phyloP scores from a whole-genome alignment of 257 asterid species.

The Jacaranda copaia region DNA sequence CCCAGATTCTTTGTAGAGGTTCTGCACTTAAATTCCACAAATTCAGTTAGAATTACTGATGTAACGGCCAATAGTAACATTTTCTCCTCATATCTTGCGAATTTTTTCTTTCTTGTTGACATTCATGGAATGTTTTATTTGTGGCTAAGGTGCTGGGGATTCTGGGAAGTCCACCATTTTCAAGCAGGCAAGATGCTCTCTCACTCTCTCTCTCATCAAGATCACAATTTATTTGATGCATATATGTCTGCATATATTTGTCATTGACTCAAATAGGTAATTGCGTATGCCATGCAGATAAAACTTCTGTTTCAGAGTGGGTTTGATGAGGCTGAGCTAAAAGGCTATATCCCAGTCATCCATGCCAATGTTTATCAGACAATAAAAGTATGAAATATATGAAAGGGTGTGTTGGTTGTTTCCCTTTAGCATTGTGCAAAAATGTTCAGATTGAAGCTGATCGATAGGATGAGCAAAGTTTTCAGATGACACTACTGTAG shows the following conservation, averaged over 20 bases:
- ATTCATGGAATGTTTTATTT: constrained; percentile 16
- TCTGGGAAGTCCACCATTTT: constrained; percentile 99
- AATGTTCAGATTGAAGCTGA: constrained; percentile 40
- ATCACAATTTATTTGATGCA: constrained; percentile 21
- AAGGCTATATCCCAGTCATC: constrained; percentile 89
- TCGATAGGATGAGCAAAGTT: constrained; percentile 42
- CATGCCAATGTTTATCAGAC: constrained; percentile 99
- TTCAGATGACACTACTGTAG: constrained; percentile 26
- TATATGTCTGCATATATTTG: constrained; percentile 13
- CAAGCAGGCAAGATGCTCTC: constrained; percentile 84
- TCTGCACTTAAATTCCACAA: constrained; percentile 6
- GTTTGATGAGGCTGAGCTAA: constrained; percentile 92
- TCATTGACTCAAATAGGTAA: constrained; percentile 23
- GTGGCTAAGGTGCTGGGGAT: constrained; percentile 85
- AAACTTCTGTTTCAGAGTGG: constrained; percentile 97
- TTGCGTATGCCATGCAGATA: constrained; percentile 67
- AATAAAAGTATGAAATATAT: constrained; percentile 90
- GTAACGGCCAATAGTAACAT: too few species aligned
- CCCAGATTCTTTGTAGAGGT: background rate
- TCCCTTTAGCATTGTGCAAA: constrained; percentile 47
- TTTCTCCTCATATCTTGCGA: background rate
- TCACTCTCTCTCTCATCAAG: constrained; percentile 1
- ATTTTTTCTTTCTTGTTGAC: constrained; percentile 1
- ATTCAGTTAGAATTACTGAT: background rate
- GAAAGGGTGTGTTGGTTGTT: constrained; percentile 91